Conservation (phyloP, 2,329 filamentous ascomycete species). For the Neurospora sp. region DNA sequence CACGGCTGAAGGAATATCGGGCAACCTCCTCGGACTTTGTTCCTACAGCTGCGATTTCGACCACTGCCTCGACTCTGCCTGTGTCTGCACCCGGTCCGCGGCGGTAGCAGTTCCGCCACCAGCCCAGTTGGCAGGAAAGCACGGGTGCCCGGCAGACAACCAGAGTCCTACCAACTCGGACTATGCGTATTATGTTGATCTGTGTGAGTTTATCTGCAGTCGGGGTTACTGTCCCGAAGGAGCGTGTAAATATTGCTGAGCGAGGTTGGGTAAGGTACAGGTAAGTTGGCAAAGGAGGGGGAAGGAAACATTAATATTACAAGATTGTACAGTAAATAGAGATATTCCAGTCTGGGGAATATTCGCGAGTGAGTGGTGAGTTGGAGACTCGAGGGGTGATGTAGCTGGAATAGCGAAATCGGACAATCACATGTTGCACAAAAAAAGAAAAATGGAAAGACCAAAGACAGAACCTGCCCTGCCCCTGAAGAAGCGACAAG, state of each 20-base stretch:
- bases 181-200: background rate
- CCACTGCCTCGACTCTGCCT: background rate
- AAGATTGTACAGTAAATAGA: background rate
- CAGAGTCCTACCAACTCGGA: background rate
- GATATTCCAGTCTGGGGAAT: background rate
- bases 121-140: background rate
- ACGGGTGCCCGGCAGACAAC: background rate
- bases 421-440: background rate
- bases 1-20: background rate
- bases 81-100: background rate
- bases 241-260: constrained; percentile 2
- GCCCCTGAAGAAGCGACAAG: background rate
- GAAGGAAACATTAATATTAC: background rate
- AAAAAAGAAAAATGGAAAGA: background rate
- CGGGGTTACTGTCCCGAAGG: constrained; percentile 1
- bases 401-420: too few species aligned
- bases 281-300: background rate
- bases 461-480: background rate
- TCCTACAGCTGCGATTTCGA: background rate
- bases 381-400: background rate
- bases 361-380: background rate
- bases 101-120: background rate
- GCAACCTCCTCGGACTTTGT: background rate
- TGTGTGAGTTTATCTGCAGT: background rate
- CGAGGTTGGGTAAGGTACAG: too few species aligned